A percentile compares a stretch with the other conserved stretches of the same genome.
Conservation (phyloP, 208 protist species). For the Wallacemonas sp. region DNA sequence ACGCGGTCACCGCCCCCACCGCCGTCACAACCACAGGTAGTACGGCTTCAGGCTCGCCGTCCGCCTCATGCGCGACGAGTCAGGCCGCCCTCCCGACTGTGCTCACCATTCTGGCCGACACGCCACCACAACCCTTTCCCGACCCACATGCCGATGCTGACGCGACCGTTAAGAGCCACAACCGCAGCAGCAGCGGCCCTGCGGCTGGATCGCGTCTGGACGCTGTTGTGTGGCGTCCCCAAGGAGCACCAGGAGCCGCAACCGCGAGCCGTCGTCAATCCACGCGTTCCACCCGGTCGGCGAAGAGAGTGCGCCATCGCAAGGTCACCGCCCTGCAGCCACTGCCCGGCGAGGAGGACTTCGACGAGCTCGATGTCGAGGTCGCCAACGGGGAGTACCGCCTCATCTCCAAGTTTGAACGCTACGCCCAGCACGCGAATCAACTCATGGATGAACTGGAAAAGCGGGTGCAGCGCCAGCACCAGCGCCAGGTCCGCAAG, state of each 20-base stretch:
- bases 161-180: background rate
- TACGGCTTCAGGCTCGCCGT: no score
- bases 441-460: slow-evolving; percentile 60
- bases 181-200: background rate
- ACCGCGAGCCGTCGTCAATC: background rate
- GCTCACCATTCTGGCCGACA: no score
- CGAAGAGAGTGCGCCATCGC: background rate
- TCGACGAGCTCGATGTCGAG: slow-evolving; percentile 62
- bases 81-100: no score
- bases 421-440: slow-evolving; percentile 60
- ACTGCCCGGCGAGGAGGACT: slow-evolving; percentile 29
- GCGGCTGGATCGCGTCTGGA: background rate
- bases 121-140: no score
- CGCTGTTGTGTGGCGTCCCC: no score
- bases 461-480: slow-evolving; percentile 34
- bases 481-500: slow-evolving; percentile 16
- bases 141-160: no score
- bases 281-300: background rate
- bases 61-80: no score
- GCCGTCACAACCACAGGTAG: no score
- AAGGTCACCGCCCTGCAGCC: background rate
- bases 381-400: slow-evolving; percentile 75
- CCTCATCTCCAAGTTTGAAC: slow-evolving; percentile 62
- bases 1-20: no score
- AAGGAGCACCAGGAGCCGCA: no score